phyloP scores from a whole-genome alignment of 306 rosid genomes.

The Echinosophora koreensis region DNA sequence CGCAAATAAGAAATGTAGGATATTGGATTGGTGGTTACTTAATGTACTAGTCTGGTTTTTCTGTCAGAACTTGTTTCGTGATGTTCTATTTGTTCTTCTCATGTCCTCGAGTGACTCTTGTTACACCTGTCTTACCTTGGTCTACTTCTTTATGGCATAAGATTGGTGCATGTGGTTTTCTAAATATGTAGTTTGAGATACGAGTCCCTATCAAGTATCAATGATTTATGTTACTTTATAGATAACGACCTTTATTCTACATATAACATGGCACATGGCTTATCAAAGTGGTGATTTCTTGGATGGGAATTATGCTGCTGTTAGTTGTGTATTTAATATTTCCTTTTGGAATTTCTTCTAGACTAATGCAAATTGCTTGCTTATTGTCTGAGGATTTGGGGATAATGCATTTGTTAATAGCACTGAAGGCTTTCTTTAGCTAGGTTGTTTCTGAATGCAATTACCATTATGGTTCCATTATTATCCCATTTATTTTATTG shows the following conservation, averaged over 20 bases:
- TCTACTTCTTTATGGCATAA: background rate
- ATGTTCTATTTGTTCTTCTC: constrained; percentile 11
- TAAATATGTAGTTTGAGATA: constrained; percentile 5
- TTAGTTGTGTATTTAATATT: constrained; percentile 11
- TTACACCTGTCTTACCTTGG: background rate
- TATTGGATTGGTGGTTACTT: constrained; percentile 6
- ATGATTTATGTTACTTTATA: background rate
- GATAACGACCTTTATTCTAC: constrained; percentile 6
- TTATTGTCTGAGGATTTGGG: constrained; percentile 20
- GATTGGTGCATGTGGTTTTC: background rate
- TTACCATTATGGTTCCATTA: background rate
- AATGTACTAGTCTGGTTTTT: background rate
- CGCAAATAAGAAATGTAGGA: constrained; percentile 22
- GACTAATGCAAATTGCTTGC: constrained; percentile 20
- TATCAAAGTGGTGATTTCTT: constrained; percentile 2
- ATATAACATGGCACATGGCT: constrained; percentile 18
- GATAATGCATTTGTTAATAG: constrained; percentile 30
- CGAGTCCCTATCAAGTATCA: constrained; percentile 10
- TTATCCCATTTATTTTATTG: background rate
- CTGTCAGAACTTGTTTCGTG: background rate
- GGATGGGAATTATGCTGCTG: background rate
- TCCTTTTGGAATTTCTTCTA: background rate
- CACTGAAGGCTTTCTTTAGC: constrained; percentile 10
- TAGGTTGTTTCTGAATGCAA: constrained; percentile 16
- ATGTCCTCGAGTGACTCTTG: background rate